phyloP scores from a whole-genome alignment of 148 eudicot genomes.

The Silene latifolia region DNA sequence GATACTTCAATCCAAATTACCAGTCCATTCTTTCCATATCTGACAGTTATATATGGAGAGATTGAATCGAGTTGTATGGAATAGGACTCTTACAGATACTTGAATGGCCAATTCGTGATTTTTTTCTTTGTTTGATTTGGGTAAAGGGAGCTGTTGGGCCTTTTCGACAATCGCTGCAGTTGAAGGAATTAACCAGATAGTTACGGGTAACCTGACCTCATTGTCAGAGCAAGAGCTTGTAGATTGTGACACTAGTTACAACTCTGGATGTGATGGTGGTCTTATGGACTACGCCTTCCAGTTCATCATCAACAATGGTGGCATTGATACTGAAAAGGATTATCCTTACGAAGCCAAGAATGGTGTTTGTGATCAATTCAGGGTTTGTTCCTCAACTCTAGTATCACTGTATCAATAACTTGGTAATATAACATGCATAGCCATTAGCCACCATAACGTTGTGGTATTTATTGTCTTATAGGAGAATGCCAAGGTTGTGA shows the following conservation, averaged over 20 bases:
- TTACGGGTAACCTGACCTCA: slow-evolving; percentile 50
- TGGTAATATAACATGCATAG: background rate
- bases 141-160: slow-evolving; percentile 92
- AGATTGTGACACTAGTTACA: slow-evolving; percentile 54
- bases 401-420: background rate
- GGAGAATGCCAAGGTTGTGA: slow-evolving; percentile 69
- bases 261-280: slow-evolving; percentile 79
- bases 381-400: slow-evolving; percentile 34
- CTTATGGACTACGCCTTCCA: slow-evolving; percentile 74
- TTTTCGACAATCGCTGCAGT: slow-evolving; percentile 76
- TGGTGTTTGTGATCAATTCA: slow-evolving; percentile 46
- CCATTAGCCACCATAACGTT: background rate
- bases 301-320: slow-evolving; percentile 70
- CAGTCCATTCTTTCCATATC: background rate
- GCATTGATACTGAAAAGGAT: slow-evolving; percentile 64
- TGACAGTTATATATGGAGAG: too few relatives aligned
- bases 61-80: too few relatives aligned
- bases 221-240: slow-evolving; percentile 86
- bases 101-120: background rate
- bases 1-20: too few relatives aligned
- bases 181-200: slow-evolving; percentile 75
- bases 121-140: background rate
- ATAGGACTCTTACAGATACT: background rate
- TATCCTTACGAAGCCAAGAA: slow-evolving; percentile 66
- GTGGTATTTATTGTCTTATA: slow-evolving; percentile 26